Evolutionary conservation across 176 grass and related monocot species (phyloP), one percentile per base, ranked within the genome.

Genomic region (Zea mays): DNA sequence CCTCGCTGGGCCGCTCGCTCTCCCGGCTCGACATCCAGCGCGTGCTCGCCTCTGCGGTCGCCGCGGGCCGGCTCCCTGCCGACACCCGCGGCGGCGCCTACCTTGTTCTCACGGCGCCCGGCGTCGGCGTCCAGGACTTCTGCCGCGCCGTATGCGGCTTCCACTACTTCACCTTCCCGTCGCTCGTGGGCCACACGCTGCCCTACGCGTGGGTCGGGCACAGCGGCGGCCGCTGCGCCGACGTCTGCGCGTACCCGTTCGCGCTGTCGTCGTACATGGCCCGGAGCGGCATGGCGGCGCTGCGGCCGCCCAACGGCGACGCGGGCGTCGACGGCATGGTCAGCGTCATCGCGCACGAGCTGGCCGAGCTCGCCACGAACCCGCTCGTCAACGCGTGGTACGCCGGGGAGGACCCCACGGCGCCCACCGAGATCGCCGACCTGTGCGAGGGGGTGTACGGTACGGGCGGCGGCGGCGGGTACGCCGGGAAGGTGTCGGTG

Each of bases 161-260:
- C 72, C 92, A 94, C 78, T 94, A 94, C 85, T 94, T 94, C 76
- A 94, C 88, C 55, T 94, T 88, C 67, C 92, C 85, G 27, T 88
- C 88, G 34, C 82, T 94, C 69, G 92, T 79, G 0, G 88, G 92
- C 39, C 87, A 93, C 88, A 90, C 88, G 16, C 87, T 93, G 20
- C 91, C 91, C 44, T 93, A 90, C 78, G 91, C 91, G 12, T 93
- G 85, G 91, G 74, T 84, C 5, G 91, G 91, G 14, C 87, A 93
- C 87, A 71, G 87, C 91, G 27, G 87, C 55, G 41, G 74, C 6
- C 77, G 75, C 44, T 93, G 91, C 74, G 58, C 91, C 6, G 91
- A 87, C 69, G 79, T 90, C 14, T 93, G 91, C 65, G 87, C 85
- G 4, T 93, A 90, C 87, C 91, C 91, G 17, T 93, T 93, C 67